Conservation (phyloP, 2,329 filamentous ascomycete species). For the Aaosphaeria arxii region DNA sequence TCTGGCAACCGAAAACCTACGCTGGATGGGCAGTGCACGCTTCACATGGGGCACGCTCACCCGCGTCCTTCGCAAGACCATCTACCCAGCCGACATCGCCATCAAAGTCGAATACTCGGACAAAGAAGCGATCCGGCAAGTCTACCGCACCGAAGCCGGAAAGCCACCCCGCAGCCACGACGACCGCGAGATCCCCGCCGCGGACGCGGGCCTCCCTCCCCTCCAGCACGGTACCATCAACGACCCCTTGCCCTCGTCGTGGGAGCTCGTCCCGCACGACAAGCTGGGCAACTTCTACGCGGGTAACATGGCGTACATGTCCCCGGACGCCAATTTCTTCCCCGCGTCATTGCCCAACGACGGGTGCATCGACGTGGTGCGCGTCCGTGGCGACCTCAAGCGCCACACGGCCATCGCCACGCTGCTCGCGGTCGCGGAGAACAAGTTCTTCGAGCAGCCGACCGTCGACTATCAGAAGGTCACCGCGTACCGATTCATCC, state of each 20-base stretch:
- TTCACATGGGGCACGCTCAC: conserved; percentile 85
- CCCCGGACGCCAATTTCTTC: conserved; percentile 84
- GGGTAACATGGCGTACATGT: conserved; percentile 94
- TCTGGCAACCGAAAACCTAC: conserved; percentile 81
- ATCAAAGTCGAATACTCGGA: conserved; percentile 77
- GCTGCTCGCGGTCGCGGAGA: conserved; percentile 68
- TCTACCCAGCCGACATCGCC: conserved; percentile 87
- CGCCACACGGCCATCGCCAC: conserved; percentile 65
- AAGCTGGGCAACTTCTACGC: conserved; percentile 90
- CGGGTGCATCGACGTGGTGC: conserved; percentile 81
- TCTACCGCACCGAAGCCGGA: conserved; percentile 54
- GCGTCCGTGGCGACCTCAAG: conserved; percentile 72
- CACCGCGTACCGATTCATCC: conserved; percentile 80
- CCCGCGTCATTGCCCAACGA: conserved; percentile 77
- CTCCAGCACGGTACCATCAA: conserved; percentile 77
- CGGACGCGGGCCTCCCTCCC: conserved; percentile 56
- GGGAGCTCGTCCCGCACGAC: conserved; percentile 70
- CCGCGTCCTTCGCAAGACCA: conserved; percentile 69
- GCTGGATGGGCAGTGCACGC: conserved; percentile 86
- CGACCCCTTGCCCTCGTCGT: conserved; percentile 72
- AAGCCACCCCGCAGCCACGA: conserved; percentile 19
- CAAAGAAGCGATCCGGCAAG: conserved; percentile 70
- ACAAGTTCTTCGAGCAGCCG: conserved; percentile 75
- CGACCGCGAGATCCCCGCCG: conserved; percentile 17
- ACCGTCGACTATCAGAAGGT: conserved; percentile 82